A percentile compares a stretch with the other conserved stretches of the same genome.
These are phyloP conservation scores for Aspergillus tubingensis DNA, from an alignment of 2,329 filamentous ascomycete species.

Conservation along the genomic window DNA sequence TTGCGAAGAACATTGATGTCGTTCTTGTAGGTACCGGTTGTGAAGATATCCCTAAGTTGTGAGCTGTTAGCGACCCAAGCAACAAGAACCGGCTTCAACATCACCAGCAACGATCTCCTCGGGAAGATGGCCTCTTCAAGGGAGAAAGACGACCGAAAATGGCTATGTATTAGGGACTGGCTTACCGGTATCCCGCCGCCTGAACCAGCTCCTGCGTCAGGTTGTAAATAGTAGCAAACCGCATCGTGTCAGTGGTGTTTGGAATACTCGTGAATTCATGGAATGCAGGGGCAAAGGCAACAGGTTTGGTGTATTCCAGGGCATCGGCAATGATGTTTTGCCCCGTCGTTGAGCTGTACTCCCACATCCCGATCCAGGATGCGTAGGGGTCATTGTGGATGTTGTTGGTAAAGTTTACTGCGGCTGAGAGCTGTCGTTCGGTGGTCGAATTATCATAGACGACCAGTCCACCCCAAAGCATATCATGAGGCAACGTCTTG, in stretches of 20 bases:
- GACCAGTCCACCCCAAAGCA: conserved; percentile 29
- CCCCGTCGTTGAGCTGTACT: conserved; percentile 29
- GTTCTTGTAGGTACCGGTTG: conserved; percentile 27
- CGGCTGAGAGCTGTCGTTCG: conserved; percentile 20
- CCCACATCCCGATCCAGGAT: conserved; percentile 43
- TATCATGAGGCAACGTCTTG: conserved; percentile 16
- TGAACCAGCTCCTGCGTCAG: conserved; percentile 24
- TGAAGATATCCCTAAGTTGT: conserved; percentile 16
- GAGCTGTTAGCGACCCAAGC: neutral
- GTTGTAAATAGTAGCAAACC: conserved; percentile 18
- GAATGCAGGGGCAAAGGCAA: conserved; percentile 14
- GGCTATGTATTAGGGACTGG: neutral
- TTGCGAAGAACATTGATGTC: conserved; percentile 20
- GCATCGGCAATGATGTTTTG: conserved; percentile 10
- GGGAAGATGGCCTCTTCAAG: too few species aligned
- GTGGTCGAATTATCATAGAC: conserved; percentile 18
- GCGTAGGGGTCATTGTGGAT: conserved; percentile 24
- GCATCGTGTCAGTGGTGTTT: conserved; percentile 20
- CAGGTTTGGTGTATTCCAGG: conserved; percentile 9
- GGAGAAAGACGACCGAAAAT: too few species aligned
- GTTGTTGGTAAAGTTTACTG: conserved; percentile 23
- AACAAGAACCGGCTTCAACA: too few species aligned
- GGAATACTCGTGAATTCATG: conserved; percentile 15
- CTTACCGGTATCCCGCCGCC: conserved; percentile 20
- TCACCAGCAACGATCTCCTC: too few species aligned